These are phyloP conservation scores for Gigaspora rosea DNA, from an alignment of 192 early-diverging fungal species.

Conservation along the genomic window DNA sequence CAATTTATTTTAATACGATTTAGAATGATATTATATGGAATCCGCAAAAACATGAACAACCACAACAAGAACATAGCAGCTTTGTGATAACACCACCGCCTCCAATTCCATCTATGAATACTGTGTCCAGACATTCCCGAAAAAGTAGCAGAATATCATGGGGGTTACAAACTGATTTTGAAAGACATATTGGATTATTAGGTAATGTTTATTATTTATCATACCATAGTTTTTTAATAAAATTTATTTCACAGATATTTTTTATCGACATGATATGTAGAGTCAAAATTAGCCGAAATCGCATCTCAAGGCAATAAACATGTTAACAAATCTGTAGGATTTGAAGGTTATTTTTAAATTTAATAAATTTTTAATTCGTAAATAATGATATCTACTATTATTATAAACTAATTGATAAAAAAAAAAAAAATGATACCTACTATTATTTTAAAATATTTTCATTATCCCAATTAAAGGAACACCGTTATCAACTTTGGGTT, in stretches of 20 bases:
- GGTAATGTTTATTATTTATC: background rate
- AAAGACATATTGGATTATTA: slow-evolving; percentile 17
- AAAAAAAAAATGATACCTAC: background rate
- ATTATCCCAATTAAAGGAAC: background rate
- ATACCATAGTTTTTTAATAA: background rate
- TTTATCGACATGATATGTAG: background rate
- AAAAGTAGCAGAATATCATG: slow-evolving; percentile 21
- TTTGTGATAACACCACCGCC: slow-evolving; percentile 16
- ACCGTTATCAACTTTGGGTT: slow-evolving; percentile 12
- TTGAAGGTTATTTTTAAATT: background rate
- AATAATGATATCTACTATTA: background rate
- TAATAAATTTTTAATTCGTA: background rate
- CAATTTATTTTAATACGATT: background rate
- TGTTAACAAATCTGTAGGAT: background rate
- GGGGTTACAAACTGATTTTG: slow-evolving; percentile 15
- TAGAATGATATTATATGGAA: slow-evolving; percentile 14
- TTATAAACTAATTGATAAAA: background rate
- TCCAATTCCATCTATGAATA: background rate
- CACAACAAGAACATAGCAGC: background rate
- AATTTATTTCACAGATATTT: background rate
- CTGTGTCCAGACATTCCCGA: slow-evolving; percentile 9
- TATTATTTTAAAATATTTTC: background rate
- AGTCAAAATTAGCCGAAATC: slow-evolving; percentile 6
- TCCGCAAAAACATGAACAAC: background rate
- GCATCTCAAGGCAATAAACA: background rate